Evolutionary conservation across 495 filamentous ascomycete genomes (phyloP), one percentile per base, ranked within the genome.

Genomic region (Podospora appendiculata): DNA sequence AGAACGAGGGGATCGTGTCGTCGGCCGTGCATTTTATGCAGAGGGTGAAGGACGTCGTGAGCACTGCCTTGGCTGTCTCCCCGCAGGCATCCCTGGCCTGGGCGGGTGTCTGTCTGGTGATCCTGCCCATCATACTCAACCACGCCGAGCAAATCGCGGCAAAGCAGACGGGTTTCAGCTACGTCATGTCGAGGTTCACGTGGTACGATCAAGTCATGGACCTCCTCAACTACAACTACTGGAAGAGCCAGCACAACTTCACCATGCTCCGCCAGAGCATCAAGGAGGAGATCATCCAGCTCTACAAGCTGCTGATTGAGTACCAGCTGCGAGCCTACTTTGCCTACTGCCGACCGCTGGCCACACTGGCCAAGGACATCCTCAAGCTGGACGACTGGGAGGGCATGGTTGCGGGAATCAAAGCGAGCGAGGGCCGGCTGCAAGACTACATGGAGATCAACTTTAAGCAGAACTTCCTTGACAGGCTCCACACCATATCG

Each of bases 381-480:
- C n/a, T 61, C n/a, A 61, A 58, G 44, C 47, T 58, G 13, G 58
- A 61, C 16, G 58, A 61, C 47, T 61, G 58, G 58, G 41, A 47
- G 18, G 44, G 25, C 17, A 61, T 61, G 58, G 43, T 57, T 4
- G 19, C 18, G 4, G 51, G 18, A 0, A 61, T 61, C 48, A 57
- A 58, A 34, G 42, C 42, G 10, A 41, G 48, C 19, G 58, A 61
- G 39, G 45, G 43, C 3, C 41, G 49, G 0, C 43, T 61, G 1
- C 48, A 61, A 19, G 58, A 53, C 0, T 61, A 55, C 52, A 61
- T 61, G 45, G 47, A 47, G 33, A 45, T 61, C 35, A 51, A 61
- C 38, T 61, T 55, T 38, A 48, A 58, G 40, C 54, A 57, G 11
- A 45, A 61, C 17, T 49, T 57, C 3, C 38, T 61, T 11, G 55